Evolutionary conservation across 2,329 filamentous ascomycete genomes (phyloP), one percentile per base, ranked within the genome.

Genomic region (Colletotrichum caudatum): DNA sequence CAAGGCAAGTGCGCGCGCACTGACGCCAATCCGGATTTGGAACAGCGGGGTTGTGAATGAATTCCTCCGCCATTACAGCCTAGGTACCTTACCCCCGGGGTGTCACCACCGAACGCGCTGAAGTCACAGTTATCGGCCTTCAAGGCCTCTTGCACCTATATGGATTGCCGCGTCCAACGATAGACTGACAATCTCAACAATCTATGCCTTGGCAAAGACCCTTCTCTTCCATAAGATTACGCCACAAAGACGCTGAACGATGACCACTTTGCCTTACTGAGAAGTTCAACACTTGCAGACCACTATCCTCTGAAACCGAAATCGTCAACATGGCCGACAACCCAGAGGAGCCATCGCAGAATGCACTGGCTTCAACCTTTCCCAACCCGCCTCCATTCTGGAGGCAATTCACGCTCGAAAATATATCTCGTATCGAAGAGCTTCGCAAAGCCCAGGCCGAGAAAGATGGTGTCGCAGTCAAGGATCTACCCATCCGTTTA

Each of bases 361-460:
- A 76, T 53, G 83, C 85, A 58, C 81, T 87, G 76, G 86, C 90
- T 35, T 90, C 92, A 33, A 90, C 91, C 51, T 97, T 94, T 79
- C 95, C 96, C 33, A 90, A 92, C 64, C 96, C 96, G 35, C 96
- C 96, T 35, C 91, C 92, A 0, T 97, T 98, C 83, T 98, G 93
- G 91, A 91, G 92, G 75, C 88, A 93, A 80, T 98, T 98, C 82
- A 97, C 94, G 0, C 81, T 90, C 3, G 89, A 92, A 37, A 97
- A 95, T 78, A 77, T 93, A 64, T 82, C 88, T 18, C 89, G 89
- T 5, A 81, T 88, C 66, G 80, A 83, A 7, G 80, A 82, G 29
- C 75, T 88, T 18, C 84, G 82, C 62, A 79, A 80, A 57, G 76
- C 82, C 1, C 79, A 83, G 69, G 78, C 81, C 39, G 79, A 80